These are phyloP conservation scores for Medicago arabica DNA, from an alignment of 306 rosid genomes.

Conservation along the genomic window DNA sequence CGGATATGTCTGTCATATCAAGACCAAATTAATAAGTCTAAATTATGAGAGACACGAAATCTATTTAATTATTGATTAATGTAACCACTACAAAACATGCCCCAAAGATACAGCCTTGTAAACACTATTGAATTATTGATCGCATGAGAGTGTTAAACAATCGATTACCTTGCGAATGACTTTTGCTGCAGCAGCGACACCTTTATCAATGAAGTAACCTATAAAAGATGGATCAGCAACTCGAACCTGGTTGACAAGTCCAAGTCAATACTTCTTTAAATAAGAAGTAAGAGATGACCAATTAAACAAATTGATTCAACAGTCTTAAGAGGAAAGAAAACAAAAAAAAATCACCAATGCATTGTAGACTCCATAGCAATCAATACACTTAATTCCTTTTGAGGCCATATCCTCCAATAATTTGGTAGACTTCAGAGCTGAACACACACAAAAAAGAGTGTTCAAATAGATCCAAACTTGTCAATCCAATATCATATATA, in stretches of 20 bases:
- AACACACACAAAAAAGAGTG: constrained; percentile 27
- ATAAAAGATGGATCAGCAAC: constrained; percentile 95
- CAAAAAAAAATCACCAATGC: constrained; percentile 69
- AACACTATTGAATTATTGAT: too few relatives aligned
- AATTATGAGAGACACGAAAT: constrained; percentile 13
- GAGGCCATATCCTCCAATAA: constrained; percentile 93
- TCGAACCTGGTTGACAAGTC: constrained; percentile 78
- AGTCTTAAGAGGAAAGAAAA: constrained; percentile 23
- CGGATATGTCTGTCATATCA: constrained; percentile 81
- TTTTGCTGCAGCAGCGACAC: constrained; percentile 93
- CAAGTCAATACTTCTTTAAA: constrained; percentile 43
- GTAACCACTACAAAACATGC: background rate
- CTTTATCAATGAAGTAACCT: constrained; percentile 96
- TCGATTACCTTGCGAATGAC: constrained; percentile 91
- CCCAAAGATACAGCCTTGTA: too few relatives aligned
- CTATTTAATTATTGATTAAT: constrained; percentile 13
- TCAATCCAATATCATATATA: constrained; percentile 30
- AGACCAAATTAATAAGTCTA: constrained; percentile 30
- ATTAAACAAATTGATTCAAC: constrained; percentile 27
- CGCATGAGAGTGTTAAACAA: background rate
- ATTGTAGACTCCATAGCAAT: constrained; percentile 98
- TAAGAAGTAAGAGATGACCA: constrained; percentile 31
- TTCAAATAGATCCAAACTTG: constrained; percentile 12
- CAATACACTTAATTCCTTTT: constrained; percentile 86
- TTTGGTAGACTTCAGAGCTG: constrained; percentile 80